Conservation (phyloP, 2,329 filamentous ascomycete species). For the Paecilomyces dactylethromorphus region DNA sequence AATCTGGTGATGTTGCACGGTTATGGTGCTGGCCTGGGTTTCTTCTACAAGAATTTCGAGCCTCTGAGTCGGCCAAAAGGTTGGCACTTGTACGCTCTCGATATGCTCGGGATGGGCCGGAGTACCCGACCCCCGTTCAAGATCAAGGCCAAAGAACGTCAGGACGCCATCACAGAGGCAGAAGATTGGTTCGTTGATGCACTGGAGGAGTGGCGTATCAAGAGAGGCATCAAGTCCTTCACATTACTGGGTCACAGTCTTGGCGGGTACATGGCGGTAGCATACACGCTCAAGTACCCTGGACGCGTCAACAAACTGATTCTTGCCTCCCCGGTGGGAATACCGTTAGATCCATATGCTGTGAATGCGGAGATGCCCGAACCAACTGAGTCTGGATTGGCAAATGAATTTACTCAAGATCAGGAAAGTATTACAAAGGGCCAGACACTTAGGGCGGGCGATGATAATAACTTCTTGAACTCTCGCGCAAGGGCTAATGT, state of each 20-base stretch:
- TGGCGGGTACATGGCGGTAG: slow-evolving; percentile 89
- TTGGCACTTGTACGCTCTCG: slow-evolving; percentile 89
- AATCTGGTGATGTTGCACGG: slow-evolving; percentile 94
- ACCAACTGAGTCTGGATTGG: slow-evolving; percentile 63
- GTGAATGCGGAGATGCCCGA: slow-evolving; percentile 75
- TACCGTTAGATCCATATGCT: slow-evolving; percentile 90
- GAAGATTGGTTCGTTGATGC: slow-evolving; percentile 96
- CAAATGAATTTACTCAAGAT: slow-evolving; percentile 73
- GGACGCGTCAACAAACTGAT: slow-evolving; percentile 94
- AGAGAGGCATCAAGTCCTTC: slow-evolving; percentile 84
- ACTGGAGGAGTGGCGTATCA: slow-evolving; percentile 88
- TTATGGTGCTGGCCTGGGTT: slow-evolving; percentile 90
- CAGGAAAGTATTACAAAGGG: slow-evolving; percentile 43
- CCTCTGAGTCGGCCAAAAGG: slow-evolving; percentile 69
- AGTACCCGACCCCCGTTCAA: slow-evolving; percentile 77
- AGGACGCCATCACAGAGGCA: slow-evolving; percentile 77
- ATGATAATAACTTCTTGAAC: slow-evolving; percentile 52
- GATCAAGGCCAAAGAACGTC: slow-evolving; percentile 72
- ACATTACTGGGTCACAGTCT: slow-evolving; percentile 89
- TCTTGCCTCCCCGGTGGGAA: slow-evolving; percentile 85
- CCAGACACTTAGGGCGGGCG: slow-evolving; percentile 22
- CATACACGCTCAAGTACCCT: slow-evolving; percentile 94
- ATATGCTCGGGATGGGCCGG: slow-evolving; percentile 91
- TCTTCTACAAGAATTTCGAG: slow-evolving; percentile 99
- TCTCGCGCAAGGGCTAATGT: slow-evolving; percentile 30